These are phyloP conservation scores for Coemansia sp. DNA, from an alignment of 192 early-diverging fungal genomes.

Conservation along the genomic window DNA sequence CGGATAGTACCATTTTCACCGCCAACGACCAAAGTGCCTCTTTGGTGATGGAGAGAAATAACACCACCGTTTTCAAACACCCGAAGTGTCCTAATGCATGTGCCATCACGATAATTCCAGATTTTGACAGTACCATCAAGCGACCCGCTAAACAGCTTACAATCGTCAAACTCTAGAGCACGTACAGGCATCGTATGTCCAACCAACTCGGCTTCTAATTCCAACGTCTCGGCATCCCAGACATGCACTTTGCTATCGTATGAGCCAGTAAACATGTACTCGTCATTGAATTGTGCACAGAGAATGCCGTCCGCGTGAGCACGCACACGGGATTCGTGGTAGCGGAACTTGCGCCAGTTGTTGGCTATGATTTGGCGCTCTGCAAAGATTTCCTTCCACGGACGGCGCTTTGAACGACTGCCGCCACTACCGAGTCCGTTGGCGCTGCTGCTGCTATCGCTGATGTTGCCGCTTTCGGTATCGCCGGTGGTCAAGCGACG, in stretches of 20 bases:
- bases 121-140: constrained; percentile 89
- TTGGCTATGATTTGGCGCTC: constrained; percentile 88
- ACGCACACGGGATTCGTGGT: constrained; percentile 55
- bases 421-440: neutral
- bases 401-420: constrained; percentile 51
- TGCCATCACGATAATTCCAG: constrained; percentile 88
- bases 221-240: constrained; percentile 86
- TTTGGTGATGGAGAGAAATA: constrained; percentile 77
- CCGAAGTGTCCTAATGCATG: constrained; percentile 75
- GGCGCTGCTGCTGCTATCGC: constrained; percentile 33
- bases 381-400: constrained; percentile 95
- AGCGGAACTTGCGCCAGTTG: constrained; percentile 89
- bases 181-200: constrained; percentile 88
- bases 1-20: constrained; percentile 79
- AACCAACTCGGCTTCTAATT: constrained; percentile 66
- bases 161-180: constrained; percentile 91
- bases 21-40: constrained; percentile 77
- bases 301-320: constrained; percentile 91
- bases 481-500: neutral
- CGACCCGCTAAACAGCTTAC: constrained; percentile 88
- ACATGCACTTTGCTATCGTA: constrained; percentile 84
- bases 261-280: constrained; percentile 79
- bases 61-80: constrained; percentile 65
- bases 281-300: constrained; percentile 85
- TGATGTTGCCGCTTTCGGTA: constrained; percentile 23